These are phyloP conservation scores for Pyrrhoderma noxium DNA, from an alignment of 1,284 basidiomycete genomes.

Conservation along the genomic window DNA sequence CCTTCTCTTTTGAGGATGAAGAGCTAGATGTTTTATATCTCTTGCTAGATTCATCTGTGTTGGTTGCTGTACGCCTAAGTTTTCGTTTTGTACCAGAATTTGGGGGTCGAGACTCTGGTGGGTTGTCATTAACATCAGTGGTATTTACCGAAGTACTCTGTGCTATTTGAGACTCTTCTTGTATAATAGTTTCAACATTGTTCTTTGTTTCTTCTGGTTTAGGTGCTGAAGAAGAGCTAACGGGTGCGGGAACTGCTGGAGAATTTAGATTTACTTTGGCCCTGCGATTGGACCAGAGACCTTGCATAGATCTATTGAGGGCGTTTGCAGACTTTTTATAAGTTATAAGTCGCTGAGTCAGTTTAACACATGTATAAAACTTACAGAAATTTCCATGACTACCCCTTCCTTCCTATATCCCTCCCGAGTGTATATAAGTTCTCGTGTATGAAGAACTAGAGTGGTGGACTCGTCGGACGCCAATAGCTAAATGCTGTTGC, in stretches of 20 bases:
- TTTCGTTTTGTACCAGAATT: slow-evolving; percentile 47
- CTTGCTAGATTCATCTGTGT: slow-evolving; percentile 46
- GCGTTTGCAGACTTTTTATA: slow-evolving; percentile 53
- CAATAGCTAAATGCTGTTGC: too few relatives aligned
- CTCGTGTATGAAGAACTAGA: too few relatives aligned
- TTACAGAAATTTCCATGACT: slow-evolving; percentile 20
- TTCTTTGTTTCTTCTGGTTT: slow-evolving; percentile 26
- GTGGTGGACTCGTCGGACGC: too few relatives aligned
- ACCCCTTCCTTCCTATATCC: neutral
- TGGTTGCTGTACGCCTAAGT: slow-evolving; percentile 38
- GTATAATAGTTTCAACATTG: slow-evolving; percentile 15
- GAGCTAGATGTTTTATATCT: slow-evolving; percentile 37
- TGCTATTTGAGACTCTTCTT: slow-evolving; percentile 5
- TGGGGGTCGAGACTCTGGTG: slow-evolving; percentile 23
- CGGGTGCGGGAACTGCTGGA: slow-evolving; percentile 21
- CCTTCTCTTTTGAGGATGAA: slow-evolving; percentile 33
- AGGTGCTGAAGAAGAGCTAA: slow-evolving; percentile 24
- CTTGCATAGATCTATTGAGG: slow-evolving; percentile 71
- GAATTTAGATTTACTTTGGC: slow-evolving; percentile 62
- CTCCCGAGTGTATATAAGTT: neutral
- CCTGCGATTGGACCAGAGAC: slow-evolving; percentile 57
- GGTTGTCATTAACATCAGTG: slow-evolving; percentile 22
- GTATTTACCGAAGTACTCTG: slow-evolving; percentile 8
- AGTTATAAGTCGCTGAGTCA: neutral
- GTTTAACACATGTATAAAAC: slow-evolving; percentile 8